A percentile compares a stretch with the other conserved stretches of the same genome.
phyloP scores from a whole-genome alignment of 2,329 filamentous ascomycete genomes.

The Colletotrichum falcatum region DNA sequence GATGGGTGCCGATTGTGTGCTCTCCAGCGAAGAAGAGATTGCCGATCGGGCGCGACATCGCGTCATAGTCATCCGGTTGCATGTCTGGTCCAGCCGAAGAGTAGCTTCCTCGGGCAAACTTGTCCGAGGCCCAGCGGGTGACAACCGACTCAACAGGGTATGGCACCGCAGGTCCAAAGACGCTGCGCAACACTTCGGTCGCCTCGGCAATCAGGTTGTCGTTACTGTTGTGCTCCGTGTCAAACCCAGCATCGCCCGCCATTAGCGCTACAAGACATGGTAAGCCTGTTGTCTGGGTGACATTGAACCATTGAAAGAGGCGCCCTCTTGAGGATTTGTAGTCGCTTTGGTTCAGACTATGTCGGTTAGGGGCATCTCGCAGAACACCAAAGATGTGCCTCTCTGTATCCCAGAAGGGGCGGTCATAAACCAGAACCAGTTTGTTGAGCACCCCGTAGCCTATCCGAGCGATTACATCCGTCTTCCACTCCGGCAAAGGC shows the following conservation, averaged over 20 bases:
- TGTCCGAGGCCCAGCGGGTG: slow-evolving; percentile 91
- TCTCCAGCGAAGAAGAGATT: slow-evolving; percentile 97
- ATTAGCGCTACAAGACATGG: slow-evolving; percentile 92
- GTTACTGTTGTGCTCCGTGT: slow-evolving; percentile 83
- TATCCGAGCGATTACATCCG: slow-evolving; percentile 81
- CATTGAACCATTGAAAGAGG: slow-evolving; percentile 99
- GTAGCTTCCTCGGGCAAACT: slow-evolving; percentile 93
- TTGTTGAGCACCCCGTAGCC: slow-evolving; percentile 97
- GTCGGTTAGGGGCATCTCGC: slow-evolving; percentile 75
- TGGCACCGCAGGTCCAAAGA: slow-evolving; percentile 80
- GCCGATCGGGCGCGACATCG: slow-evolving; percentile 86
- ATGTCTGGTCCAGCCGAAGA: slow-evolving; percentile 91
- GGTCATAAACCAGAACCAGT: slow-evolving; percentile 88
- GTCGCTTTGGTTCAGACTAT: slow-evolving; percentile 82
- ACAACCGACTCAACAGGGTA: slow-evolving; percentile 87
- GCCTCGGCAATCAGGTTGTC: slow-evolving; percentile 84
- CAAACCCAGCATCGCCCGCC: slow-evolving; percentile 93
- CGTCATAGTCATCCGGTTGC: slow-evolving; percentile 88
- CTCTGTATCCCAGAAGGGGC: slow-evolving; percentile 89
- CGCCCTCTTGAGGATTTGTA: slow-evolving; percentile 85
- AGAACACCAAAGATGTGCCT: slow-evolving; percentile 95
- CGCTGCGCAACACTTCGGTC: slow-evolving; percentile 78
- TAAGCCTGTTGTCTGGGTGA: slow-evolving; percentile 87
- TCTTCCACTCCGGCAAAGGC: slow-evolving; percentile 88
- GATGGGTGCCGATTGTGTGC: slow-evolving; percentile 94